Conservation (phyloP, 1,284 basidiomycete genomes). For the Puccinia coronata region DNA sequence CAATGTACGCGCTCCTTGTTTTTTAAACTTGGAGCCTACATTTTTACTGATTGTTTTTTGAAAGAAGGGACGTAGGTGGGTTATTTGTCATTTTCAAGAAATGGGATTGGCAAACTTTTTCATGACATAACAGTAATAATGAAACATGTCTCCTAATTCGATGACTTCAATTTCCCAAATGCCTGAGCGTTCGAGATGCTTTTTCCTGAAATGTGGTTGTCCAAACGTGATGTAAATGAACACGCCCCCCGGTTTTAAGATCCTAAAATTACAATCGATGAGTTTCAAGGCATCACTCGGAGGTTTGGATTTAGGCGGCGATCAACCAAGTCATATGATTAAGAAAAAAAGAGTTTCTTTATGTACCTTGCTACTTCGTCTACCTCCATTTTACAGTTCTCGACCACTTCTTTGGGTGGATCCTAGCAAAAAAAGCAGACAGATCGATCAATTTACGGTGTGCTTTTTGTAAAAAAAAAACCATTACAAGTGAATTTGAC, state of each 20-base stretch:
- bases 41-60: too few relatives aligned
- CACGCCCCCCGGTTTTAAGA: conserved; percentile 52
- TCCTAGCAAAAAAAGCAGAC: conserved; percentile 64
- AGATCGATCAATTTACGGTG: too few relatives aligned
- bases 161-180: conserved; percentile 45
- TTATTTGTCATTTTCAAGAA: too few relatives aligned
- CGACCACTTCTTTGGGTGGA: conserved; percentile 73
- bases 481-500: too few relatives aligned
- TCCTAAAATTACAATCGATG: too few relatives aligned
- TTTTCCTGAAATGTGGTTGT: conserved; percentile 82
- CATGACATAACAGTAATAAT: conserved; percentile 46
- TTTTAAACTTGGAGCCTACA: too few relatives aligned
- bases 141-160: conserved; percentile 41
- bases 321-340: too few relatives aligned
- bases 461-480: conserved; percentile 3
- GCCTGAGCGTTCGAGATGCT: conserved; percentile 63
- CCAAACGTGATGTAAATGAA: conserved; percentile 71
- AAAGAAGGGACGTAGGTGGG: too few relatives aligned
- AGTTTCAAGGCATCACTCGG: too few relatives aligned
- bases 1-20: too few relatives aligned
- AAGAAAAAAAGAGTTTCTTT: too few relatives aligned
- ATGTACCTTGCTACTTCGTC: conserved; percentile 79
- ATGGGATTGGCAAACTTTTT: neutral
- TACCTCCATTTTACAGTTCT: conserved; percentile 76
- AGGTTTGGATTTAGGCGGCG: too few relatives aligned